phyloP scores from a whole-genome alignment of 176 grass and related monocot species.

The Coix lacrymajobi region DNA sequence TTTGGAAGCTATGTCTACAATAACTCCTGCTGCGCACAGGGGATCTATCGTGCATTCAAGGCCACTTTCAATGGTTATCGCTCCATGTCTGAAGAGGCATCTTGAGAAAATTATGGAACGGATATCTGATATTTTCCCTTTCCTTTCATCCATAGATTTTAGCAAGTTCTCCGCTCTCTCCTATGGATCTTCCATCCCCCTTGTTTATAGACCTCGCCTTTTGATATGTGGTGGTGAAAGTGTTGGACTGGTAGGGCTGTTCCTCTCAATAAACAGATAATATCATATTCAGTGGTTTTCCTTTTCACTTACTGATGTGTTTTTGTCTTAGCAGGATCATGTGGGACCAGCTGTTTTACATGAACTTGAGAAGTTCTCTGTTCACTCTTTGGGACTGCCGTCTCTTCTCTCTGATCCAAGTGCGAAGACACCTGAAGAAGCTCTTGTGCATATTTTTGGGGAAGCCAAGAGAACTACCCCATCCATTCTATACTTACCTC shows the following conservation, averaged over 20 bases:
- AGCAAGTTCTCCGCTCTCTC: slow-evolving; percentile 65
- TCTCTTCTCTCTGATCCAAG: slow-evolving; percentile 98
- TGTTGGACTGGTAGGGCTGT: slow-evolving; percentile 73
- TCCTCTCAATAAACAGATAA: slow-evolving; percentile 7
- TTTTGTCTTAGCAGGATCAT: slow-evolving; percentile 84
- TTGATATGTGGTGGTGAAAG: slow-evolving; percentile 78
- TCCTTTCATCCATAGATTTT: slow-evolving; percentile 57
- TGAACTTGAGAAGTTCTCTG: slow-evolving; percentile 97
- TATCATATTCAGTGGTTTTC: slow-evolving; percentile 7
- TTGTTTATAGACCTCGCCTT: slow-evolving; percentile 96
- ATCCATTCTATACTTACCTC: slow-evolving; percentile 91
- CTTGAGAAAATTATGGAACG: slow-evolving; percentile 80
- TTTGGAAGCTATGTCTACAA: slow-evolving; percentile 97
- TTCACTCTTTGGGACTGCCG: slow-evolving; percentile 88
- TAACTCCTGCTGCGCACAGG: slow-evolving; percentile 93
- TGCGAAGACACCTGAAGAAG: slow-evolving; percentile 99
- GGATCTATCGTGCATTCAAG: slow-evolving; percentile 90
- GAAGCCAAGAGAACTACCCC: slow-evolving; percentile 98
- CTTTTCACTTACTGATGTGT: slow-evolving; percentile 31
- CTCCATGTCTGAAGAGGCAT: slow-evolving; percentile 85
- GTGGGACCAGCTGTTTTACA: slow-evolving; percentile 96
- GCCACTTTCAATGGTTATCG: slow-evolving; percentile 69
- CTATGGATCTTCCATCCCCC: slow-evolving; percentile 70
- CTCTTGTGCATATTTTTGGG: slow-evolving; percentile 98
- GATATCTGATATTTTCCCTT: slow-evolving; percentile 85